A percentile compares a stretch with the other conserved stretches of the same genome.
Evolutionary conservation across 345 rosid genomes (phyloP).

Genomic region (Turritis glabra): DNA sequence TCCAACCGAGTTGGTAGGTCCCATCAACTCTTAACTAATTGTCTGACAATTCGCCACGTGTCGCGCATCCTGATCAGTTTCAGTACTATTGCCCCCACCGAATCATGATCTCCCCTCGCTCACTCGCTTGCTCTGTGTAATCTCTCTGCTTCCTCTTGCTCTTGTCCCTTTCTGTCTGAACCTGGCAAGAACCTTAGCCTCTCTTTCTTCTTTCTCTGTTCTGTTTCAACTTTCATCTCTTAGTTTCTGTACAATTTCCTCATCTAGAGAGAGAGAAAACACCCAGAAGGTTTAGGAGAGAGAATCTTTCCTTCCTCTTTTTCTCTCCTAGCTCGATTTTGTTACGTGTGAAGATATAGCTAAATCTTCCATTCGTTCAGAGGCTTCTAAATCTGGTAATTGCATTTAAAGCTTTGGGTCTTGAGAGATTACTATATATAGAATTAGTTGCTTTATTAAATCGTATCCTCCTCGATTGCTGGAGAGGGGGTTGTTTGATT

Average conservation of each 20-base stretch:
- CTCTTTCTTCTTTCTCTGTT: slow-evolving; percentile 10
- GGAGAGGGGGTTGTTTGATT: slow-evolving; percentile 21
- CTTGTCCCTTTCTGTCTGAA: slow-evolving; percentile 43
- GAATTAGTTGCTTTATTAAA: slow-evolving; percentile 21
- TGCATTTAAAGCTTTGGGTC: slow-evolving; percentile 18
- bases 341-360: slow-evolving; percentile 23
- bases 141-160: slow-evolving; percentile 13
- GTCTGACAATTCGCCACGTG: slow-evolving; percentile 27
- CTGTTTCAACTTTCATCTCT: slow-evolving; percentile 20
- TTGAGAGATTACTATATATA: slow-evolving; percentile 24
- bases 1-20: slow-evolving; percentile 21
- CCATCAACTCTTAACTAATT: background rate
- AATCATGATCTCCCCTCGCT: slow-evolving; percentile 27
- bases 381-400: slow-evolving; percentile 39
- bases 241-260: slow-evolving; percentile 1
- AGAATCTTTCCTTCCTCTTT: background rate
- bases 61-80: slow-evolving; percentile 18
- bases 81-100: slow-evolving; percentile 34
- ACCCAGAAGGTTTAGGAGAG: slow-evolving; percentile 15
- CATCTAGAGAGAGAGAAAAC: slow-evolving; percentile 17
- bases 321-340: background rate
- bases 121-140: slow-evolving; percentile 1
- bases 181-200: slow-evolving; percentile 27
- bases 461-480: slow-evolving; percentile 15
- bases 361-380: slow-evolving; percentile 20